Base-by-base conservation (phyloP, 1,284 basidiomycete species). In the Boletus mariae region DNA sequence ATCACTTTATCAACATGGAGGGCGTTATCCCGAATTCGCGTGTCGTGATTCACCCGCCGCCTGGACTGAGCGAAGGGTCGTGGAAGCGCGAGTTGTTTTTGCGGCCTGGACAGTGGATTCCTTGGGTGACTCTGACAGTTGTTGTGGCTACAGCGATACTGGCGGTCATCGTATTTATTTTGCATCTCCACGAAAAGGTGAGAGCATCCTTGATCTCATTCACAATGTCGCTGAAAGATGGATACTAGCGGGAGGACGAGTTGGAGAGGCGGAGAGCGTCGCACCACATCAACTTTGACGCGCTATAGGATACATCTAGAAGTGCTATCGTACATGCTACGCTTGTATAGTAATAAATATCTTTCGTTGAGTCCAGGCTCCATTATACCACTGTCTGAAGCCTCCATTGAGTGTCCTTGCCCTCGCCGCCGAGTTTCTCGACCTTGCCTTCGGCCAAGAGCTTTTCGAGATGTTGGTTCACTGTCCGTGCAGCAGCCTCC, bases 21-120 rank as follows among this genome's bases (percentile, higher is more conserved):
- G 94, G 95, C 28, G 87, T 99, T 15, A 94, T 99, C 43, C 97
- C 97, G 1, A 99, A 99, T 70, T 96, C 93, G 5, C 94, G 96
- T 64, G 83, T 99, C 8, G 88, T 99, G n/a, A 92, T 99, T 61
- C 84, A 90, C 42, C 95, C 95, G 0, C 89, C 89, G 4, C 72
- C 78, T 0, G 70, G 65, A 7, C 68, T 60, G 26, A 68, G 71
- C 1, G 75, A 78, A 10, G 77, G 76, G 11, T 72, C 77, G 25
- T 99, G 97, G 97, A 89, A 84, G 61, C 83, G 86, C 54, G 91
- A 98, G 75, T 73, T 99, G 54, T 99, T 93, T 68, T 73, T 99
- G 61, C 79, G 94, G 44, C 96, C 96, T 1, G 96, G 95, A 13
- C 91, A 95, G 61, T 99, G 96, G 95, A 93, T 98, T 59, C 93